phyloP scores from a whole-genome alignment of 345 rosid species.

The Corchorus capsularis region DNA sequence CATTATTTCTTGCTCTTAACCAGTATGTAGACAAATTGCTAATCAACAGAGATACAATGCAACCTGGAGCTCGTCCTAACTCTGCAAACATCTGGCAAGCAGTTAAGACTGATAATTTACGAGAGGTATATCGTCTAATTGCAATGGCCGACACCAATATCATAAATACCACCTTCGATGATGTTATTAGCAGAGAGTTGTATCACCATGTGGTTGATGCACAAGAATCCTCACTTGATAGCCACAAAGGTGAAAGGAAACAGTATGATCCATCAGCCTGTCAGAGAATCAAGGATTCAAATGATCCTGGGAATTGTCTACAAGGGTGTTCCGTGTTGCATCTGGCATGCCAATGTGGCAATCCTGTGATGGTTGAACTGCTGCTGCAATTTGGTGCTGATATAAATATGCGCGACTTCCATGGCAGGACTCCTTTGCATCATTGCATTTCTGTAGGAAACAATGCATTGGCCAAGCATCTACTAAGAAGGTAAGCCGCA shows the following conservation, averaged over 20 bases:
- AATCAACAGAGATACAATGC: constrained; percentile 44
- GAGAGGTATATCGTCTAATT: constrained; percentile 66
- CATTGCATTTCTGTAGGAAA: constrained; percentile 61
- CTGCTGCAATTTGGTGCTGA: constrained; percentile 81
- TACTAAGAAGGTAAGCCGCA: constrained; percentile 64
- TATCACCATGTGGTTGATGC: constrained; percentile 39
- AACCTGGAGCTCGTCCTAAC: constrained; percentile 29
- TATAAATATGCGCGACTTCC: constrained; percentile 65
- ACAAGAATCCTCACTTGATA: constrained; percentile 28
- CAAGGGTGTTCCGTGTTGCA: constrained; percentile 85
- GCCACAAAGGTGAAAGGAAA: constrained; percentile 28
- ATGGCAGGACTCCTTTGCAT: constrained; percentile 86
- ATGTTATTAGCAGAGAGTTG: constrained; percentile 35
- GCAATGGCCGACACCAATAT: constrained; percentile 52
- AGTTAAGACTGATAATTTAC: constrained; percentile 58
- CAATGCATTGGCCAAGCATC: constrained; percentile 66
- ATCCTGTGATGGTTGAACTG: constrained; percentile 68
- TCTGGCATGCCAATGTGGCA: constrained; percentile 66
- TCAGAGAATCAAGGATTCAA: constrained; percentile 56
- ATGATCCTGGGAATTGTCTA: constrained; percentile 62
- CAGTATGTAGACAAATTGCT: constrained; percentile 76
- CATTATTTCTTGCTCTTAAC: constrained; percentile 18
- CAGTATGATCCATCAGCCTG: constrained; percentile 56
- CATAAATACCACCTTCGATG: constrained; percentile 61
- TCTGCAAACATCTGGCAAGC: constrained; percentile 66